Evolutionary conservation across 495 filamentous ascomycete genomes (phyloP), one percentile per base, ranked within the genome.

Genomic region (Talaromyces nanjingensis): DNA sequence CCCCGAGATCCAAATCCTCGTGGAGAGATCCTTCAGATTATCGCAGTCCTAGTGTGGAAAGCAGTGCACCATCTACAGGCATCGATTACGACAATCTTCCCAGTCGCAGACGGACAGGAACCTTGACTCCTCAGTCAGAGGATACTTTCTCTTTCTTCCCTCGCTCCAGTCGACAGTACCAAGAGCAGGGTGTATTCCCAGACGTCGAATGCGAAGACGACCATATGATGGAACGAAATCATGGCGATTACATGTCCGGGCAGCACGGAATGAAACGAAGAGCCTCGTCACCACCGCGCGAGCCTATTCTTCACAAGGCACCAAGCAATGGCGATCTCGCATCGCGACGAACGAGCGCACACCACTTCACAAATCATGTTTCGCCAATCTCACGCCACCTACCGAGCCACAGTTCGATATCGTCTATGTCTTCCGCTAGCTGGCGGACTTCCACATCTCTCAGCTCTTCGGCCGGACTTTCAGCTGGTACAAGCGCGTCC

Each of bases 261-360:
- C 73, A 68, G 49, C 83, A 73, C 80, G 91, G 65, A 76, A 89
- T 80, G 72, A 96, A 96, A 72, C 83, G 92, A 64, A 81, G 90
- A 61, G 91, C 92, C 25, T 92, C 90, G 2, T 93, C 91, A 25
- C 90, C 91, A 25, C 89, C 87, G 14, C 83, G 84, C 6, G 91
- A 92, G 59, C 88, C 90, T 34, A 84, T 87, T 4, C 70, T 89
- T 63, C 83, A 86, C 64, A 76, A 79, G 14, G 75, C 71, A 3
- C 76, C 77, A 33, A 87, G 82, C 62, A 83, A 83, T 34, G 86
- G 83, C 66, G 90, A 94, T 69, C 68, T 87, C 47, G 83, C 86
- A 45, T 84, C 89, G 68, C 81, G 90, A 65, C 84, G 89, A 64
- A 84, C 87, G 24, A 83, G 80, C 34, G 80, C 83, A 47, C 80